Conservation (phyloP, 192 early-diverging fungal genomes). For the Coemansia sp. region DNA sequence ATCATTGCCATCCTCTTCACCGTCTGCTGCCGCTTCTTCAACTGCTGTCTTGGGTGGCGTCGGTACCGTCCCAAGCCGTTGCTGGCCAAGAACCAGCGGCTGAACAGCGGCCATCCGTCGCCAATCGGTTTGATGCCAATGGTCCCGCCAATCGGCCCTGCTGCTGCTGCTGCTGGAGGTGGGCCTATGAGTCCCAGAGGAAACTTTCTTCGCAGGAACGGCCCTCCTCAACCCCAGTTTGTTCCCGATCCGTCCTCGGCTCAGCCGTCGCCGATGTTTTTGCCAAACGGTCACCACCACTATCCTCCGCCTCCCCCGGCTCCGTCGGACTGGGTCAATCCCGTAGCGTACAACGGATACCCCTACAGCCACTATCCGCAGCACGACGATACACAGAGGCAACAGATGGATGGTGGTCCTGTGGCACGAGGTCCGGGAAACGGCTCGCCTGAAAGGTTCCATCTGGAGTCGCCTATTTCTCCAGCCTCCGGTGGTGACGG, state of each 20-base stretch:
- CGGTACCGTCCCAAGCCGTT: slow-evolving; percentile 19
- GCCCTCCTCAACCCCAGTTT: neutral
- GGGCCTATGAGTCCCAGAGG: neutral
- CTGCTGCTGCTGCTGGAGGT: neutral
- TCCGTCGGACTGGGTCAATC: slow-evolving; percentile 25
- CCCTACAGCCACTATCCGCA: neutral
- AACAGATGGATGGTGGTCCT: too few species aligned
- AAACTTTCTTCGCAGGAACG: slow-evolving; percentile 9
- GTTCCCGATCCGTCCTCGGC: neutral
- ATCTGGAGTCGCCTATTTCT: neutral
- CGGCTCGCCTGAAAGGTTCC: neutral
- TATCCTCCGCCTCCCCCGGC: slow-evolving; percentile 6
- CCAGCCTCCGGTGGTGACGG: neutral
- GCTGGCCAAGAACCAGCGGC: slow-evolving; percentile 5
- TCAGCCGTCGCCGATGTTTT: neutral
- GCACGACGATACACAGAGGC: neutral
- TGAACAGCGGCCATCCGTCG: neutral
- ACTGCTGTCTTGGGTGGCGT: slow-evolving; percentile 30
- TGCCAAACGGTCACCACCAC: slow-evolving; percentile 1
- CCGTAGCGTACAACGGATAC: slow-evolving; percentile 27
- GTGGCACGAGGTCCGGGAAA: neutral
- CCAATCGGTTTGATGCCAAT: neutral
- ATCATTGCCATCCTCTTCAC: slow-evolving; percentile 29
- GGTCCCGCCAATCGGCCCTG: neutral
- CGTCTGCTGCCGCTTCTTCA: slow-evolving; percentile 49